Percentiles rank a stretch among this genome's conserved stretches.
phyloP scores from a whole-genome alignment of 345 rosid genomes.

The Eucalyptus cloeziana region DNA sequence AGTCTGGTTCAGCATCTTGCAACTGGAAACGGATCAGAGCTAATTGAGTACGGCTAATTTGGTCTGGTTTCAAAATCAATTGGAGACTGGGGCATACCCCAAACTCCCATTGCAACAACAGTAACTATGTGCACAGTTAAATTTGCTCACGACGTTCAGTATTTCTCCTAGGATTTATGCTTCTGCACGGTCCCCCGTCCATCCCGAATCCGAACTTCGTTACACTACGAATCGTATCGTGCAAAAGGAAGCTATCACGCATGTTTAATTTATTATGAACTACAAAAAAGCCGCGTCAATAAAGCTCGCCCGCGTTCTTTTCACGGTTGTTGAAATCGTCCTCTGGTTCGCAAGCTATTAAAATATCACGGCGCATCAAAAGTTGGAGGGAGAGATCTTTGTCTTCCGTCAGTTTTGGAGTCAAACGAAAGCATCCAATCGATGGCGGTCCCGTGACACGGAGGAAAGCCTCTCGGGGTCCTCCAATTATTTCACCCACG shows the following conservation, averaged over 20 bases:
- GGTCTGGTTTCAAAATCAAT: not conserved
- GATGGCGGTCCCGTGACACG: not conserved
- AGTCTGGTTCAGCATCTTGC: fast-evolving
- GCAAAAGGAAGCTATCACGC: not conserved
- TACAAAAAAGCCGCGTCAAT: not conserved
- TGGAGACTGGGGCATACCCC: not conserved
- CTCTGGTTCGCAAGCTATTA: not conserved
- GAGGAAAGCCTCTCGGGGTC: not conserved
- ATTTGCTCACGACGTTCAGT: not conserved
- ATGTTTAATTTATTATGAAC: not conserved
- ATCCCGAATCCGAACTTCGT: not conserved
- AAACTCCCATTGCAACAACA: not conserved
- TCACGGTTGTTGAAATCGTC: not conserved
- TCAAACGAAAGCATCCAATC: not conserved
- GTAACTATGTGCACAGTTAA: not conserved
- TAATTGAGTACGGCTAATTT: fast-evolving
- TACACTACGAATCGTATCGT: not conserved
- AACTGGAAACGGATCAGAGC: not conserved
- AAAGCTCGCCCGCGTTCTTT: not conserved
- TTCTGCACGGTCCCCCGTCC: not conserved
- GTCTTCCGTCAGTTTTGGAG: not conserved
- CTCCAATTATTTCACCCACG: not conserved
- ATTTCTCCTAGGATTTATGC: not conserved
- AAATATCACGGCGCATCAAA: not conserved
- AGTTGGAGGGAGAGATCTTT: not conserved